Evolutionary conservation across 139 green algal genomes (phyloP).

Genomic region (Axilococcus clingmanii): DNA sequence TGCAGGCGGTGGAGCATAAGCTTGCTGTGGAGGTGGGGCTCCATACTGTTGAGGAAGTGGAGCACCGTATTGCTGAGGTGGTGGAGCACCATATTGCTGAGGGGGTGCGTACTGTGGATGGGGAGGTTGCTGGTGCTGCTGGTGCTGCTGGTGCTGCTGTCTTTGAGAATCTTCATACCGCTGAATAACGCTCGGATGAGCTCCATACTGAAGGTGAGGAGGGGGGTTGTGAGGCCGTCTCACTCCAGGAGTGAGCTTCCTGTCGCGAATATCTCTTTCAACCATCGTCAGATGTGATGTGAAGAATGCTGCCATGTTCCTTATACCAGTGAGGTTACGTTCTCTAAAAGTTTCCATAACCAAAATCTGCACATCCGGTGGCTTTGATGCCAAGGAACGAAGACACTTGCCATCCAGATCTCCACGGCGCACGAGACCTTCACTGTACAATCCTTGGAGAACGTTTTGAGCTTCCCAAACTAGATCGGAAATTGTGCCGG

Average conservation of each 20-base stretch:
- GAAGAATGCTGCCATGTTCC: conserved; percentile 24
- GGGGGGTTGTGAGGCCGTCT: neutral
- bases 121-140: neutral
- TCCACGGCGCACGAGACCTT: neutral
- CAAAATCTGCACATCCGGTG: conserved; percentile 9
- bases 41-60: neutral
- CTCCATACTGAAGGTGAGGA: neutral
- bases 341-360: conserved; percentile 10
- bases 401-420: conserved; percentile 11
- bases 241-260: neutral
- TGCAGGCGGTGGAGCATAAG: neutral
- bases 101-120: no score
- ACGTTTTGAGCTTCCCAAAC: neutral
- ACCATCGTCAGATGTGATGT: conserved; percentile 6
- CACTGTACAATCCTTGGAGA: conserved; percentile 1
- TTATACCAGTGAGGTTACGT: conserved; percentile 6
- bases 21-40: conserved; percentile 9
- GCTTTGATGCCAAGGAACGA: neutral
- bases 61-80: neutral
- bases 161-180: neutral
- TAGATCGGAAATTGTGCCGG: neutral
- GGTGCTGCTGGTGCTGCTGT: neutral
- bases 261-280: conserved; percentile 3
- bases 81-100: conserved; percentile 1
- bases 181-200: neutral